phyloP scores from a whole-genome alignment of 225 moss, liverwort and hornwort genomes.

The Lunularia cruciata region DNA sequence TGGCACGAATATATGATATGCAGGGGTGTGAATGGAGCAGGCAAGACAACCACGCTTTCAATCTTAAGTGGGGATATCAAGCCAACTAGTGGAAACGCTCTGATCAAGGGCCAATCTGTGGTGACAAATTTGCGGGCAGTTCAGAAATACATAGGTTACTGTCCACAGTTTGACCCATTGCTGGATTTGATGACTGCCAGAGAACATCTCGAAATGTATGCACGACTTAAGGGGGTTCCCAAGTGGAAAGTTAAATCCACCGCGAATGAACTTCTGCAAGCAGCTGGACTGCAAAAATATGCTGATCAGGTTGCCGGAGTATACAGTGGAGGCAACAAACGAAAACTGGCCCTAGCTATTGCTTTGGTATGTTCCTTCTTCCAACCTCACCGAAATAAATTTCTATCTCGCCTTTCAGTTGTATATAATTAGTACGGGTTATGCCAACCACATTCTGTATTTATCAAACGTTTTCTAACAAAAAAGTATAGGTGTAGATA shows the following conservation, averaged over 20 bases:
- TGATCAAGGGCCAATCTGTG: slow-evolving; percentile 74
- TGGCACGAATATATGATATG: not conserved
- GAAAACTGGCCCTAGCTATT: slow-evolving; percentile 86
- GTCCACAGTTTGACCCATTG: slow-evolving; percentile 93
- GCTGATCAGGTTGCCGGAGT: slow-evolving; percentile 73
- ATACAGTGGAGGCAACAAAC: slow-evolving; percentile 97
- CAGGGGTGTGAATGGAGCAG: slow-evolving; percentile 97
- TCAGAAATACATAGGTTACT: slow-evolving; percentile 83
- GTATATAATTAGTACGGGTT: no score
- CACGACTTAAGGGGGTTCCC: slow-evolving; percentile 80
- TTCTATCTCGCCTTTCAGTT: no score
- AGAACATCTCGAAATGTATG: slow-evolving; percentile 92
- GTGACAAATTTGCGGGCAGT: slow-evolving; percentile 61
- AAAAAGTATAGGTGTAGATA: no score
- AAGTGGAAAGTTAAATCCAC: slow-evolving; percentile 47
- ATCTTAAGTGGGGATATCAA: slow-evolving; percentile 82
- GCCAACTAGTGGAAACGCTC: slow-evolving; percentile 74
- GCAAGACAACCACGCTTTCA: slow-evolving; percentile 90
- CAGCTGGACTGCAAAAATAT: slow-evolving; percentile 77
- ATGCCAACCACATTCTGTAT: no score
- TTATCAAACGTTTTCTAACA: no score
- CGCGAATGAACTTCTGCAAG: slow-evolving; percentile 61
- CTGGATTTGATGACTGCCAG: slow-evolving; percentile 90
- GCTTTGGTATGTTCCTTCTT: slow-evolving; percentile 61
- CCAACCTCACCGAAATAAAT: not conserved